These are phyloP conservation scores for Myriangium duriaei DNA, from an alignment of 2,329 filamentous ascomycete genomes.

Conservation along the genomic window DNA sequence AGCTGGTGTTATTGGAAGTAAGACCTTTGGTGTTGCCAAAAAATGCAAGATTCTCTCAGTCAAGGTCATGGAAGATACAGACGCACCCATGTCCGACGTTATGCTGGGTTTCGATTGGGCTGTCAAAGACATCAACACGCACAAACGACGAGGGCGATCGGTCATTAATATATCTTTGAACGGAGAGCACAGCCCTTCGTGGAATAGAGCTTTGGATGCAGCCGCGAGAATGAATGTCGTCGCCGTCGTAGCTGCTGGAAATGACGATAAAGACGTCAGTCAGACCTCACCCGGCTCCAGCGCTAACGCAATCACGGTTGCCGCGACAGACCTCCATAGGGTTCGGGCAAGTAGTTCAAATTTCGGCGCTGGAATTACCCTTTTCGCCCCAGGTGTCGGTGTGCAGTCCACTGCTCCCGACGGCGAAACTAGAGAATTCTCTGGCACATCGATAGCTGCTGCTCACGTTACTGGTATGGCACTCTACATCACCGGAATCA, in stretches of 20 bases:
- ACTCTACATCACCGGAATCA: constrained; percentile 38
- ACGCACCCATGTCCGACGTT: constrained; percentile 26
- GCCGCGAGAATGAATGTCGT: constrained; percentile 38
- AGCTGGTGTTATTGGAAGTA: constrained; percentile 48
- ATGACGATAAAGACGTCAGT: constrained; percentile 25
- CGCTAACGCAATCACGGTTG: constrained; percentile 24
- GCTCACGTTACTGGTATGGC: constrained; percentile 56
- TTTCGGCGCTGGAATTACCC: constrained; percentile 26
- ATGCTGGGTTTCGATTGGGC: constrained; percentile 47
- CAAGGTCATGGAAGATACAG: constrained; percentile 45
- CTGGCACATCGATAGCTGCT: constrained; percentile 52
- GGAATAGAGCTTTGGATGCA: constrained; percentile 40
- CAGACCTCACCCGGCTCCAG: constrained; percentile 24
- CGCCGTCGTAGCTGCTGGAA: constrained; percentile 44
- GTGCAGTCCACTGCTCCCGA: constrained; percentile 36
- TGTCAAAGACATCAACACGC: constrained; percentile 20
- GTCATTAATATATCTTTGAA: constrained; percentile 47
- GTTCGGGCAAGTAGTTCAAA: constrained; percentile 28
- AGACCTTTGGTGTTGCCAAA: constrained; percentile 51
- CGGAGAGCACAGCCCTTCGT: constrained; percentile 30
- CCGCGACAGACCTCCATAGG: constrained; percentile 21
- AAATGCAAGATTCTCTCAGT: constrained; percentile 43
- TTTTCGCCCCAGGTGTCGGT: constrained; percentile 26
- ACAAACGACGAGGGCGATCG: constrained; percentile 24
- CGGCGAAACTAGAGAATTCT: constrained; percentile 35